Base-by-base conservation (phyloP, 768 basidiomycete genomes). In the Trichaptum fuscoviolaceum region DNA sequence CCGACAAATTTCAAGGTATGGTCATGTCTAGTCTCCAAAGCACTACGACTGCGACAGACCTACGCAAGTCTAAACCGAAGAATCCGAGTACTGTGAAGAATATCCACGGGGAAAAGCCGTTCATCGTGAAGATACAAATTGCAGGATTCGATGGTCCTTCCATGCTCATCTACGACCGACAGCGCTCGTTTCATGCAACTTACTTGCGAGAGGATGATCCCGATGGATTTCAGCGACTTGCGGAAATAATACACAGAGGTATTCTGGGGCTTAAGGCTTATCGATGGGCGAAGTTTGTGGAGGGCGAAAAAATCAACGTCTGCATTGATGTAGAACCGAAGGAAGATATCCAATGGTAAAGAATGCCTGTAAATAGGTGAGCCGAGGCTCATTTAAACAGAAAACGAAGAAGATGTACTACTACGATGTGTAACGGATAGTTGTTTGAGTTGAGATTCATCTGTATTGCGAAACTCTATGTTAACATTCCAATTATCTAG, bases 101-200 rank as follows among this genome's bases (percentile, higher is more conserved):
- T 68, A 68, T 76, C 7, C 77, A 79, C 66, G 73, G 73, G 26
- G 73, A 76, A 8, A 77, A 77, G 36, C 69, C 71, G 0, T 80
- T 82, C 72, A 68, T 82, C 27, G 71, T 79, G 69, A 82, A 82
- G 66, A 71, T 82, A 18, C 79, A 82, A 63, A 64, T 69, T 27
- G 25, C 20, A n/a, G 67, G 62, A 2, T 8, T 65, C 20, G 58
- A 23, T 62, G 30, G 30, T 30, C 30, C 30, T 30, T 30, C 30
- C 30, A 65, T 77, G 9, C 66, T 81, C 64, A 69, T 82, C 1
- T 81, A 83, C 66, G 82, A 82, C 67, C 72, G 77, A n/a, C 77
- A 80, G 69, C 74, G 76, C 58, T 79, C 75, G 42, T 79, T 82
- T 62, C 69, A 78, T 42, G 73, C 72, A 17, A 70, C 72, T 57